Evolutionary conservation across 2,329 filamentous ascomycete genomes (phyloP), one percentile per base, ranked within the genome.

Genomic region (Fusarium miscanthi): DNA sequence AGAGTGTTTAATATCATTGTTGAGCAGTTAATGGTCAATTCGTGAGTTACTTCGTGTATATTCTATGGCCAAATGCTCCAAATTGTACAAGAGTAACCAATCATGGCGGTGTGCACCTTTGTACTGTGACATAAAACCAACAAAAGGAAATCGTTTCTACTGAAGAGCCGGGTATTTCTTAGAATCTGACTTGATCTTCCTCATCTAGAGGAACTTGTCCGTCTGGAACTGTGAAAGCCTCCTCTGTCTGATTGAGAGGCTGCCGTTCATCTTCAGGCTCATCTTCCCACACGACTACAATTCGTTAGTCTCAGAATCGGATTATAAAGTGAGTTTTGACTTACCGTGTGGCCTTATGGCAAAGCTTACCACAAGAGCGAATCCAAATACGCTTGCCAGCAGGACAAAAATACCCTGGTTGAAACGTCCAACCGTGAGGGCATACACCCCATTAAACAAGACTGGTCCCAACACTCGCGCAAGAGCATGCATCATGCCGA

Each of bases 371-470:
- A 91, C 57, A 35, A 95, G 87, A 1, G 91, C 91, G 13, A 91
- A 30, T 2, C 83, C 87, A 79, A 97, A 97, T 1, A 93, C 85
- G 12, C 83, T 82, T 2, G 88, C 84, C 48, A 98, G 82, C 54
- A 93, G 89, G 13, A 97, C 89, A 80, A 98, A 98, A 2, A 97
- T 91, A 2, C 94, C 90, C 81, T 96, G 94, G 1, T 94, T 90
- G 73, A 93, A 95, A 3, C 83, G 90, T 25, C 87, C 90, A 3
- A 98, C 93, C 0, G 96, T 98, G 5, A 87, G 85, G 19, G 92
- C 92, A 80, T 97, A 99, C 14, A 98, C 89, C 9, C 93, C 88
- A 77, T 96, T 97, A 82, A 98, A 97, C 3, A 95, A 78, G 1
- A 94, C 87, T 0, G 96, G 96, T 2, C 92, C 91, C 17, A 97